phyloP scores from a whole-genome alignment of 352 stramenopile species.

The Poterioochromonas sp. region DNA sequence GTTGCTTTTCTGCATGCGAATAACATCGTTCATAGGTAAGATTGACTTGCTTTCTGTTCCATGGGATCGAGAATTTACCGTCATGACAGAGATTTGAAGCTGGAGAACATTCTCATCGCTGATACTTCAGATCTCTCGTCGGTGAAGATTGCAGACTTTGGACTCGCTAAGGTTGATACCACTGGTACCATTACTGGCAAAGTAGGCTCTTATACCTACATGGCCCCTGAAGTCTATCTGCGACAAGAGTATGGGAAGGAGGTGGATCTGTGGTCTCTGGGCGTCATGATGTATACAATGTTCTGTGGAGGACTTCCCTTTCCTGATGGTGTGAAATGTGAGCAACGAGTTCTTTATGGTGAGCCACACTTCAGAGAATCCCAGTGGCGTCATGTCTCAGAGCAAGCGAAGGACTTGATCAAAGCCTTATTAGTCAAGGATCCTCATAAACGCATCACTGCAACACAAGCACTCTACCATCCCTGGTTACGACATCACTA shows the following conservation, averaged over 20 bases:
- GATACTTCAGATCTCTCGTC: slow-evolving; percentile 16
- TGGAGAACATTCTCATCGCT: slow-evolving; percentile 43
- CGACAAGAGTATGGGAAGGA: neutral
- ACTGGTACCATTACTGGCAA: neutral
- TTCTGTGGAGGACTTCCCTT: neutral
- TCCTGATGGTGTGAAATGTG: neutral
- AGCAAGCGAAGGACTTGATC: slow-evolving; percentile 48
- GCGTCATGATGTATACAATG: neutral
- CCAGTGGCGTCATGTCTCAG: slow-evolving; percentile 47
- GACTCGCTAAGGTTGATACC: neutral
- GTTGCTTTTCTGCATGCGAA: too few relatives aligned
- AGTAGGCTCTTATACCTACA: neutral
- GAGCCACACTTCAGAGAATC: slow-evolving; percentile 45
- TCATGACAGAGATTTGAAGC: too few relatives aligned
- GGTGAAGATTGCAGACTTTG: neutral
- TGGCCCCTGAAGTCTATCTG: neutral
- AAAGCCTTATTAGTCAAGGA: slow-evolving; percentile 47
- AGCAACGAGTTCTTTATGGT: slow-evolving; percentile 36
- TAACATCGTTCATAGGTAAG: too few relatives aligned
- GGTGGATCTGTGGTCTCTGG: neutral
- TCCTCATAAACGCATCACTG: slow-evolving; percentile 44
- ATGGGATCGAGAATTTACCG: too few relatives aligned
- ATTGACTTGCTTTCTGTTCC: too few relatives aligned
- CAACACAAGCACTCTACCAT: slow-evolving; percentile 29
- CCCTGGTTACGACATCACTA: too few relatives aligned